These are phyloP conservation scores for Corinectria fuckeliana DNA, from an alignment of 2,329 filamentous ascomycete species.

Conservation along the genomic window DNA sequence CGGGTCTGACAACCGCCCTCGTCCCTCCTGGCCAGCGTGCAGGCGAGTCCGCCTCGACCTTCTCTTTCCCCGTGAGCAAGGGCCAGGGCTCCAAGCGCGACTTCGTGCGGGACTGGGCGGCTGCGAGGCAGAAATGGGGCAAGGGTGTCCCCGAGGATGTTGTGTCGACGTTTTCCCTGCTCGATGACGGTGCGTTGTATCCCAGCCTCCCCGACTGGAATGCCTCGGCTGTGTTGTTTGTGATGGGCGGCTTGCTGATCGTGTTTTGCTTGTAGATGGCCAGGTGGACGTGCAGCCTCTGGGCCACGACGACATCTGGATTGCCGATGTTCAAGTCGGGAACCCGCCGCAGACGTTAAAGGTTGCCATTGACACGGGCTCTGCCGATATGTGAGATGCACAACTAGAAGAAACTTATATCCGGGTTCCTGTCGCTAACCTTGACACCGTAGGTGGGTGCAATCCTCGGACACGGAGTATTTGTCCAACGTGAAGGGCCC, in stretches of 20 bases:
- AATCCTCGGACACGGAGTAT: constrained; percentile 55
- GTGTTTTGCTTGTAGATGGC: constrained; percentile 37
- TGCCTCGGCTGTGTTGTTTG: not conserved
- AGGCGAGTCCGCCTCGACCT: constrained; percentile 16
- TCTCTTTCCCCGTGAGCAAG: constrained; percentile 40
- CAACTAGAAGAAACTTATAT: not conserved
- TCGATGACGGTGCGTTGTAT: constrained; percentile 38
- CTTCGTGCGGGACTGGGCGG: constrained; percentile 44
- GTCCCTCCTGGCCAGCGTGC: constrained; percentile 15
- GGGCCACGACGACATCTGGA: constrained; percentile 51
- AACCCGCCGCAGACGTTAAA: constrained; percentile 55
- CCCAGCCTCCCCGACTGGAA: not conserved
- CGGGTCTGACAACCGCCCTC: constrained; percentile 20
- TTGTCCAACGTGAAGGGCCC: constrained; percentile 43
- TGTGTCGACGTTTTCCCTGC: constrained; percentile 37
- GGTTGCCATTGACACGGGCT: constrained; percentile 61
- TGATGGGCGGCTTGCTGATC: constrained; percentile 19
- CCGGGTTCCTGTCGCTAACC: constrained; percentile 8
- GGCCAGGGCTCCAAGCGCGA: constrained; percentile 33
- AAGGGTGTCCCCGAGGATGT: constrained; percentile 28
- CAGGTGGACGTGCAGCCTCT: constrained; percentile 45
- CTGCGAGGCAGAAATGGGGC: constrained; percentile 46
- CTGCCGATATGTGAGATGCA: constrained; percentile 66
- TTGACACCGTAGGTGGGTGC: constrained; percentile 61
- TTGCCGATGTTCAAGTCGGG: constrained; percentile 54